Evolutionary conservation across 257 asterid genomes (phyloP).

Genomic region (Orobanche coerulescens): DNA sequence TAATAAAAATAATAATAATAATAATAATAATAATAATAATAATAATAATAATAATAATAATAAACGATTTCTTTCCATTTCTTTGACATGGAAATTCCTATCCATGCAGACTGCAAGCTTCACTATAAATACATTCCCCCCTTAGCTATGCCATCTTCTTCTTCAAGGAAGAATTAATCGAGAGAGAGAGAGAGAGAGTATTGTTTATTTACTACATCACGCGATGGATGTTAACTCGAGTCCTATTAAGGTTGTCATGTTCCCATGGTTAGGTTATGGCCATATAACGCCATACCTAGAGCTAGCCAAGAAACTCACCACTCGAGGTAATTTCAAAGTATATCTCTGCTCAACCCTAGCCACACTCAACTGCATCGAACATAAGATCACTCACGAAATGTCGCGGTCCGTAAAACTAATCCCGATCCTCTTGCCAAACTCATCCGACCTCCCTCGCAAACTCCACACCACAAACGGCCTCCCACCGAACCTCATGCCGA

Average conservation of each 20-base stretch:
- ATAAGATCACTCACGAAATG: conserved; percentile 13
- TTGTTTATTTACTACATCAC: background rate
- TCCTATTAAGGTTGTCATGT: conserved; percentile 25
- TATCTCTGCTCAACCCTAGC: conserved; percentile 37
- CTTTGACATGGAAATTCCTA: background rate
- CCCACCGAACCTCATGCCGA: conserved; percentile 35
- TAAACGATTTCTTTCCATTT: background rate
- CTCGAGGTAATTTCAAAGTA: conserved; percentile 21
- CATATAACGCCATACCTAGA: conserved; percentile 46
- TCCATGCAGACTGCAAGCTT: background rate
- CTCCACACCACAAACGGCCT: conserved; percentile 47
- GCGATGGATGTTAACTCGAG: too few species aligned
- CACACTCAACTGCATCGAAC: conserved; percentile 28
- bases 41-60: too few species aligned
- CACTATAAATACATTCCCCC: background rate
- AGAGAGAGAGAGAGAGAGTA: background rate
- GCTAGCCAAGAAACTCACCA: conserved; percentile 38
- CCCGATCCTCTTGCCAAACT: conserved; percentile 18
- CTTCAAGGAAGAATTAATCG: too few species aligned
- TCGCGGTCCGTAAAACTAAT: conserved; percentile 20
- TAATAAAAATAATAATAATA: too few species aligned
- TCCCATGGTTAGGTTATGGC: conserved; percentile 47
- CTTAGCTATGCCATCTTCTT: background rate
- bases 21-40: too few species aligned
- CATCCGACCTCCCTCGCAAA: conserved; percentile 23